Percentiles rank a stretch among this genome's conserved stretches.
phyloP scores from a whole-genome alignment of 306 rosid genomes.

The Corylus avellana region DNA sequence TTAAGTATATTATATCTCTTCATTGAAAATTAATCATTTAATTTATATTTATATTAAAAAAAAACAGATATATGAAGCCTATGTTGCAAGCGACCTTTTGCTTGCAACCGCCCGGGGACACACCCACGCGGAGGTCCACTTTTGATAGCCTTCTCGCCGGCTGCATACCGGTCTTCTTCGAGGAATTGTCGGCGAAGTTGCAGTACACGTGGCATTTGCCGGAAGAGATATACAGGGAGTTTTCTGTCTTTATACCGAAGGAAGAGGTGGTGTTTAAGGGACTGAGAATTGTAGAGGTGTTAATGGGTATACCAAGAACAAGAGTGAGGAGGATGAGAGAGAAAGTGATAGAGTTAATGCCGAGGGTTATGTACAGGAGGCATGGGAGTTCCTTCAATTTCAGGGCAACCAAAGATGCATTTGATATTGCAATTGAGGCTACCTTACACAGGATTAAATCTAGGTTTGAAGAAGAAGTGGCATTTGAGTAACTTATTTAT shows the following conservation, averaged over 20 bases:
- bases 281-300: constrained; percentile 59
- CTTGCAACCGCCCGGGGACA: constrained; percentile 86
- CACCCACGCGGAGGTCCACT: constrained; percentile 65
- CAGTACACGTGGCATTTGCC: constrained; percentile 86
- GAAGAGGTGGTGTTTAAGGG: constrained; percentile 86
- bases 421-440: constrained; percentile 53
- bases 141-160: constrained; percentile 73
- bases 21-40: too few species aligned
- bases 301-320: constrained; percentile 49
- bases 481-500: neutral
- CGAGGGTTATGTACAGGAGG: constrained; percentile 43
- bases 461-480: constrained; percentile 12
- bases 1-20: too few species aligned
- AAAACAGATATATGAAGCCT: constrained; percentile 45
- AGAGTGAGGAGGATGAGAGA: constrained; percentile 47
- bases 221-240: constrained; percentile 44
- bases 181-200: constrained; percentile 59
- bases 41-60: too few species aligned
- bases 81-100: constrained; percentile 83
- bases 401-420: constrained; percentile 42
- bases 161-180: constrained; percentile 82
- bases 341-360: constrained; percentile 42
- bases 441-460: constrained; percentile 36
- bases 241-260: constrained; percentile 67
- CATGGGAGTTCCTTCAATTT: constrained; percentile 45